Evolutionary conservation across 2,329 filamentous ascomycete species (phyloP).

Genomic region (Sporothrix pseudoabietina): DNA sequence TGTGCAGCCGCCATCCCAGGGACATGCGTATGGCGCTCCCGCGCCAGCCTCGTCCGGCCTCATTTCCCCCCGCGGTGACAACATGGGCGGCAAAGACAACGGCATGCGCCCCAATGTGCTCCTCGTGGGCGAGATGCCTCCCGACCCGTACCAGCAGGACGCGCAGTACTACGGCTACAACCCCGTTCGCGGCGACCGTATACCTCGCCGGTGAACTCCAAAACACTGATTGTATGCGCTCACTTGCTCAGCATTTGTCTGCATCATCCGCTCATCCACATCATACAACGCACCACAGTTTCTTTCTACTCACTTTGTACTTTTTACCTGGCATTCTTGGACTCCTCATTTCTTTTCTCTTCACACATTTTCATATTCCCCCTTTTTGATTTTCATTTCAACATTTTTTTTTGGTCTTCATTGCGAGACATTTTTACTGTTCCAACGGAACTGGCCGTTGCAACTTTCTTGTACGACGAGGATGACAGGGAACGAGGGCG

Average conservation of each 20-base stretch:
- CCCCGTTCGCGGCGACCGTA: neutral
- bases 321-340: neutral
- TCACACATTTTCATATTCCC: neutral
- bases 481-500: neutral
- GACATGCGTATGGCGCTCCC: neutral
- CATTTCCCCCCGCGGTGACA: slow-evolving; percentile 22
- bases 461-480: slow-evolving; percentile 10
- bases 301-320: neutral
- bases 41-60: neutral
- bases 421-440: neutral
- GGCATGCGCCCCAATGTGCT: slow-evolving; percentile 5
- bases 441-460: neutral
- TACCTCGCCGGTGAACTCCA: neutral
- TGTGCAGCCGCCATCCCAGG: too few species aligned
- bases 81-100: neutral
- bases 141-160: slow-evolving; percentile 7
- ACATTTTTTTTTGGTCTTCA: neutral
- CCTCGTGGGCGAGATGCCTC: neutral
- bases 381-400: neutral
- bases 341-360: neutral
- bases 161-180: neutral
- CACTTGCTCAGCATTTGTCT: neutral
- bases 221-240: neutral
- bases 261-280: neutral
- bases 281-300: neutral